Base-by-base conservation (phyloP, 306 rosid species). In the Rosa chinensis region DNA sequence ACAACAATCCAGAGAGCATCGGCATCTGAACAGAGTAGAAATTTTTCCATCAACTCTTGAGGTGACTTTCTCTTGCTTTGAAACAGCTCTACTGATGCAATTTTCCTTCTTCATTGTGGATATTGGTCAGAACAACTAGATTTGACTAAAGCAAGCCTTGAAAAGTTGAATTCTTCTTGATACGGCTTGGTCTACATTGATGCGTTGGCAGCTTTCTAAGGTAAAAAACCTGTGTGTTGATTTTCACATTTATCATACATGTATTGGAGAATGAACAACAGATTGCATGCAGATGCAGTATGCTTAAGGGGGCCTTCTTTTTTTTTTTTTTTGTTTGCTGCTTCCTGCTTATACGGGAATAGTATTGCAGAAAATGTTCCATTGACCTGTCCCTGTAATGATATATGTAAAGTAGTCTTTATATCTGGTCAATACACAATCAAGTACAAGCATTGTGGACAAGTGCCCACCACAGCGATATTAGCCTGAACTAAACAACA, bases 1-100 rank as follows among this genome's bases (percentile, higher is more conserved):
- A 94, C 93, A 28, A 79, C 90, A 18, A 59, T 87, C 75, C 90
- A 87, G 76, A 83, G 84, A 58, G 94, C 98, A 85, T 78, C 80
- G 2, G 50, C 87, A 42, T 85, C 82, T 62, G 92, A 90, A 80
- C 92, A 88, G 85, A 90, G 97, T 90, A 88, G 79, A 84, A 81
- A 59, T 32, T 42, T 77, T 67, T 43, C 79, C 53, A 66, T 74
- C 42, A 2, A 44, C 44, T 76, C 37, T 5, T 66, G 14, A 0
- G 1, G 9, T 18, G 32, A 8, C 10, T 35, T 28, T 63, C 40
- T 72, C 10, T 70, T 23, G 62, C 14, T 4, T 55, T 64, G 5
- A 64, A 23, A 44, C 17, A 10, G 14, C 75, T 56, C 49, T 48
- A 25, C 48, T 81, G 56, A 39, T 84, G 39, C 40, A 69, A 70